These are phyloP conservation scores for Gaultheria prostrata DNA, from an alignment of 148 eudicot species.

Conservation along the genomic window DNA sequence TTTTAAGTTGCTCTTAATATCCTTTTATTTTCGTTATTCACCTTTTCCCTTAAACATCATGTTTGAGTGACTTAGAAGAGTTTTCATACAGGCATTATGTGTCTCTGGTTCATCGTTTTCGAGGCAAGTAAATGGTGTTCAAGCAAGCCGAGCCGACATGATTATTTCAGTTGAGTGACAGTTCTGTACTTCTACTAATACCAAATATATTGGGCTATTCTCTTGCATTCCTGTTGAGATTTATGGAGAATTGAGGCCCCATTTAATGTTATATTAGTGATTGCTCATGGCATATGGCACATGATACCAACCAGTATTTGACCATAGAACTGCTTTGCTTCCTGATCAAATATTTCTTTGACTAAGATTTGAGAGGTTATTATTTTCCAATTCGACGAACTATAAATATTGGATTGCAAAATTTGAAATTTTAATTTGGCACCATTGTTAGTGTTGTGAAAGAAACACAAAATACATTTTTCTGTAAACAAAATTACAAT, in stretches of 20 bases:
- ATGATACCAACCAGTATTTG: background rate
- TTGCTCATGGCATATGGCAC: background rate
- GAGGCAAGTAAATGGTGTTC: constrained; percentile 84
- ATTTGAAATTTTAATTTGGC: background rate
- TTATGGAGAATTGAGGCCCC: background rate
- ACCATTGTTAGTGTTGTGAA: background rate
- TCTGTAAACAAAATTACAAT: background rate
- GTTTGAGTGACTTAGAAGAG: constrained; percentile 11
- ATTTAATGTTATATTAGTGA: background rate
- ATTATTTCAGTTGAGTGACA: constrained; percentile 71
- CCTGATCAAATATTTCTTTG: constrained; percentile 7
- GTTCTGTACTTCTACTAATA: background rate
- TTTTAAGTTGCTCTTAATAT: background rate
- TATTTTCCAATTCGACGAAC: background rate
- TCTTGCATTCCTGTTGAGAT: background rate
- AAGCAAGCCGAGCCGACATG: constrained; percentile 82
- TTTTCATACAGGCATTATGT: constrained; percentile 75
- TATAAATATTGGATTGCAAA: background rate
- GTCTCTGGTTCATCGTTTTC: constrained; percentile 43
- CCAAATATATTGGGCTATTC: background rate
- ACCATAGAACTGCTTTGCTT: background rate
- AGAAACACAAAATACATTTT: background rate
- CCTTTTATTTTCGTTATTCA: background rate
- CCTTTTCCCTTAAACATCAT: background rate
- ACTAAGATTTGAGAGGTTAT: background rate